These are phyloP conservation scores for Parascedosporium putredinis DNA, from an alignment of 2,329 filamentous ascomycete genomes.

Conservation along the genomic window DNA sequence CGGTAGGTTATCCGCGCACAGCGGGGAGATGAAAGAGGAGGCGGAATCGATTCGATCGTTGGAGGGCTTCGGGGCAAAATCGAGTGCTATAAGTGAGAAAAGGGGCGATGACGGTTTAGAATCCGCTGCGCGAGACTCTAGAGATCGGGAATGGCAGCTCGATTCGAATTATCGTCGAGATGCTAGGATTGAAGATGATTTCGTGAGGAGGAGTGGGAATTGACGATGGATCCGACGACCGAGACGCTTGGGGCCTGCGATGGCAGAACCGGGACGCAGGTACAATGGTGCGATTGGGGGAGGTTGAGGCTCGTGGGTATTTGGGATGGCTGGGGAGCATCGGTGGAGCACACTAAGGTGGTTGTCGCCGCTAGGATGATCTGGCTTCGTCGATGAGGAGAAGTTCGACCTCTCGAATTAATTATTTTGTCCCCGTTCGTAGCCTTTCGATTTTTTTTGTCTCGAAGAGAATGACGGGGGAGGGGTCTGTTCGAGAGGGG, in stretches of 20 bases:
- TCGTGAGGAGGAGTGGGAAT: neutral
- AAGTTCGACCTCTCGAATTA: constrained; percentile 7
- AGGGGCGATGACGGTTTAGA: neutral
- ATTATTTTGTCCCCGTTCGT: neutral
- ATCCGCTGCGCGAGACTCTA: neutral
- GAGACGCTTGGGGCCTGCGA: neutral
- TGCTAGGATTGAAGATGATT: neutral
- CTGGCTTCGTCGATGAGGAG: neutral
- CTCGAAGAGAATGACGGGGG: no score
- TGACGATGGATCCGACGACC: neutral
- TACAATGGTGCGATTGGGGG: neutral
- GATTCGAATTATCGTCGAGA: neutral
- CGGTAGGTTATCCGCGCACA: constrained; percentile 3
- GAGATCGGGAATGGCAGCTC: neutral
- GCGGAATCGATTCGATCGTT: neutral
- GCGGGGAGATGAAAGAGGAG: neutral
- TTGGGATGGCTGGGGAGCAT: constrained; percentile 7
- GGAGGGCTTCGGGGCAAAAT: neutral
- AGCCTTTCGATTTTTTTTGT: constrained; percentile 2
- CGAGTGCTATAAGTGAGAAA: neutral
- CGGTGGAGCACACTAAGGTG: neutral
- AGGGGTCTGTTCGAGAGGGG: constrained; percentile 2
- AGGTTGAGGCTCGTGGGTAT: constrained; percentile 1
- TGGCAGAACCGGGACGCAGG: neutral
- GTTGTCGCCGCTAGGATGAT: neutral